These are phyloP conservation scores for Suhomyces pyralidae DNA, from an alignment of 805 yeast species.

Conservation along the genomic window DNA sequence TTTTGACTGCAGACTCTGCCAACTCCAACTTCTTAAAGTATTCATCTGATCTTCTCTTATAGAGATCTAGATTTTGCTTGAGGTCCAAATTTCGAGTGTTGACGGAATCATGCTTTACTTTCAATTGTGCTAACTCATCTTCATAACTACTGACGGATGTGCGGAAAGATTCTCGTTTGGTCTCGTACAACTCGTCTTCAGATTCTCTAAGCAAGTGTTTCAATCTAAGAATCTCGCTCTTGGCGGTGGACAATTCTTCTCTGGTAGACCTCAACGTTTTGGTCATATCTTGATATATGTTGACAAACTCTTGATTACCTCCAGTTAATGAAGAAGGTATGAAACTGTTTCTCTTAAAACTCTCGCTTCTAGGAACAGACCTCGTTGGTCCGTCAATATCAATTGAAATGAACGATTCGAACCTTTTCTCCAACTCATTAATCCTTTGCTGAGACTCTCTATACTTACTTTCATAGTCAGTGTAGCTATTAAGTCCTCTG, in stretches of 20 bases:
- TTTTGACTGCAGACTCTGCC: conserved; percentile 69
- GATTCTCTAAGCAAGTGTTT: conserved; percentile 41
- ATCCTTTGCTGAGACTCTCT: conserved; percentile 34
- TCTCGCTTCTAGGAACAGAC: conserved; percentile 31
- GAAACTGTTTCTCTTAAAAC: conserved; percentile 26
- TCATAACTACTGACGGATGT: conserved; percentile 33
- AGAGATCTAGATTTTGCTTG: conserved; percentile 52
- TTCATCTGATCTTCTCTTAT: conserved; percentile 70
- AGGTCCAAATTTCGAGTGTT: conserved; percentile 56
- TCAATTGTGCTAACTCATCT: conserved; percentile 45
- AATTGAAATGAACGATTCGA: conserved; percentile 22
- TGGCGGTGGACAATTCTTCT: conserved; percentile 40
- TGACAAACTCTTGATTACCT: conserved; percentile 44
- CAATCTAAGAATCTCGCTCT: conserved; percentile 40
- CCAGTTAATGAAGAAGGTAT: conserved; percentile 21
- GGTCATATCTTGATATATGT: conserved; percentile 49
- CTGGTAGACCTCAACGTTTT: conserved; percentile 43
- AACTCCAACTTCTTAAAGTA: conserved; percentile 69
- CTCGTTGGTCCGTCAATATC: conserved; percentile 4
- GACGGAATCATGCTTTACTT: conserved; percentile 56
- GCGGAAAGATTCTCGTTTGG: conserved; percentile 41
- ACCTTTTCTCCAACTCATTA: conserved; percentile 28
- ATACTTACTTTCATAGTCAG: conserved; percentile 36
- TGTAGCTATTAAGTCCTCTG: conserved; percentile 31
- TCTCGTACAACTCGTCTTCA: conserved; percentile 42